Evolutionary conservation across 2,329 filamentous ascomycete genomes (phyloP).

Genomic region (Beauveria brongniartii): DNA sequence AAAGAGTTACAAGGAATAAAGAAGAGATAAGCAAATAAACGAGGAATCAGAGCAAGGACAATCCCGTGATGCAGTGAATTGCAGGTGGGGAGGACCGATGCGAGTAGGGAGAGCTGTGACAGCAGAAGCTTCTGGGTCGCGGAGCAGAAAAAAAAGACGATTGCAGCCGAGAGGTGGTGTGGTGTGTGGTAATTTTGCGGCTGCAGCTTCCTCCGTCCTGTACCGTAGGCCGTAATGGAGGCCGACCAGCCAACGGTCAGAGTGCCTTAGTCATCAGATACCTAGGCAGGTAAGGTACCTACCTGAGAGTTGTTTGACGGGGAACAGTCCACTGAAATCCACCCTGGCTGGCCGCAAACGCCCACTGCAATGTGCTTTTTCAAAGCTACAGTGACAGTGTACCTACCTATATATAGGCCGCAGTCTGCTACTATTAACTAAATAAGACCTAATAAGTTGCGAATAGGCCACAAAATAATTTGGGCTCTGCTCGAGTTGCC

Average conservation of each 20-base stretch:
- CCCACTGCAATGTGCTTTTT: background rate
- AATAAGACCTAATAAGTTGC: too few species aligned
- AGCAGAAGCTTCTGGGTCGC: conserved; percentile 11
- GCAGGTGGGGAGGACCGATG: conserved; percentile 5
- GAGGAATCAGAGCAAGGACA: background rate
- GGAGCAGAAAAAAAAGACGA: conserved; percentile 4
- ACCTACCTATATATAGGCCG: too few species aligned
- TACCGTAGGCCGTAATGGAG: too few species aligned
- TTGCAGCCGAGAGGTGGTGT: background rate
- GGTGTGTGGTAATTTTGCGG: conserved; percentile 7
- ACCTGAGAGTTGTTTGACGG: too few species aligned
- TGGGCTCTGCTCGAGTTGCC: background rate
- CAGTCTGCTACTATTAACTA: too few species aligned
- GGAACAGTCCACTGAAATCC: too few species aligned
- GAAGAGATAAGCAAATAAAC: background rate
- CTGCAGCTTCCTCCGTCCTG: background rate
- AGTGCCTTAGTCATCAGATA: conserved; percentile 3
- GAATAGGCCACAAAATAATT: background rate
- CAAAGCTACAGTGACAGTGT: background rate
- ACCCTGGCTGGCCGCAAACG: background rate
- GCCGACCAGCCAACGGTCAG: conserved; percentile 7
- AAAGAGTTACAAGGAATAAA: conserved; percentile 18
- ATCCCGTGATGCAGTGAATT: conserved; percentile 9
- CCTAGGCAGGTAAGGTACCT: too few species aligned
- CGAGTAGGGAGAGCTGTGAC: conserved; percentile 3